Evolutionary conservation across 2,329 filamentous ascomycete species (phyloP), one percentile per base, ranked within the genome.

Genomic region (Didymosphaeria variabile): DNA sequence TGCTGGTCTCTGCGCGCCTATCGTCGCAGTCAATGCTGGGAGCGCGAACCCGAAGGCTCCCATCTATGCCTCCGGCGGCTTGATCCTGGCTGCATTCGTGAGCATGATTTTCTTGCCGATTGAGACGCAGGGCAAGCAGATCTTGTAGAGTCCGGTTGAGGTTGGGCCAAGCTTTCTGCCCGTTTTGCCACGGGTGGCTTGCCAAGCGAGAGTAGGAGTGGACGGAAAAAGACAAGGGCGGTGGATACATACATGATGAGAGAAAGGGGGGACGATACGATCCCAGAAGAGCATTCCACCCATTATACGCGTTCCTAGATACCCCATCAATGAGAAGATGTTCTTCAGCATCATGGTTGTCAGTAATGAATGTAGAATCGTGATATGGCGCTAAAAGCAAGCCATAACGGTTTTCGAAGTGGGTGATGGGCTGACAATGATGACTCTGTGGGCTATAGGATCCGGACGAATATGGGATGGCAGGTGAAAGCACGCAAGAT

Each of bases 1-100:
- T 44, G 86, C 86, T 5, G 90, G 91, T 5, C 80, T 93, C 12
- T 82, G 88, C 68, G 90, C 90, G 0, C 90, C 91, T 0, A 82
- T 93, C 12, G 80, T 93, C 29, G 90, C 90, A 0, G 76, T 81
- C 36, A 75, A 81, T 54, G 79, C 78, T 13, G 78, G 77, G 2
- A 60, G 57, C 6, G 68, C 71, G 5, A 77, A 79, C 58, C 79
- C 81, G 0, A 75, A 74, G 29, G 76, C 77, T 1, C 80, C 80
- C 0, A 81, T 82, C 23, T 82, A 81, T 60, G 79, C 79, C 1
- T 73, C 72, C 17, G 80, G 79, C 12, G 81, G 71, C 2, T 55
- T 82, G 50, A 82, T 82, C 59, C 72, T 82, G 50, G 80, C 79
- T 8, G 78, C 80, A 3, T 79, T 79, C 59, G 60, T 81, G 15